Conservation (phyloP, 1,284 basidiomycete species). For the Rhodofomes roseus region DNA sequence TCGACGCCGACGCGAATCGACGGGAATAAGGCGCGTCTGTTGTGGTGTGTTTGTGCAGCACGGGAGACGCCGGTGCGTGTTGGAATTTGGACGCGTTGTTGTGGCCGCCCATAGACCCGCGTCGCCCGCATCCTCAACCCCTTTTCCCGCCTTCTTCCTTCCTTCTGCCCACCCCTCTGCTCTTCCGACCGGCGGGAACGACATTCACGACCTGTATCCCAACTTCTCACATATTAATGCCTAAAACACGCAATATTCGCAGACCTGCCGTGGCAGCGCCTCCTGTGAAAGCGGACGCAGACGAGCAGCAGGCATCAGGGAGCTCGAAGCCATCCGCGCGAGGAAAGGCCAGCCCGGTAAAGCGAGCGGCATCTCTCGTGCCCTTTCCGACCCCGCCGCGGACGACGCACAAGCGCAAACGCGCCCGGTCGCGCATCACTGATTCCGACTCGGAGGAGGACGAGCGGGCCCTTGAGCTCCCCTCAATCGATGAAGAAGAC, state of each 20-base stretch:
- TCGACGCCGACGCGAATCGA: no score
- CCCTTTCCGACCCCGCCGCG: slow-evolving; percentile 34
- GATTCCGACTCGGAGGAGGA: slow-evolving; percentile 33
- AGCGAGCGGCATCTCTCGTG: slow-evolving; percentile 22
- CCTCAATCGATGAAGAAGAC: slow-evolving; percentile 11
- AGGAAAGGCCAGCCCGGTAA: slow-evolving; percentile 5
- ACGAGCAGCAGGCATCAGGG: neutral
- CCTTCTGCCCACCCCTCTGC: neutral
- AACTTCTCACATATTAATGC: neutral
- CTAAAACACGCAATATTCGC: slow-evolving; percentile 2
- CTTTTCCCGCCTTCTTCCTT: neutral
- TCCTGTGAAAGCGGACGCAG: neutral
- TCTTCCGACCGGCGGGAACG: neutral
- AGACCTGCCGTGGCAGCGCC: neutral
- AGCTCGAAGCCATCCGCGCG: neutral
- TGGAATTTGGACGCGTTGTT: slow-evolving; percentile 1
- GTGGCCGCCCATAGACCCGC: neutral
- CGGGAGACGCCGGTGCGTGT: slow-evolving; percentile 3
- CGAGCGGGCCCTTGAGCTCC: slow-evolving; percentile 14
- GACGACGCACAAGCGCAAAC: slow-evolving; percentile 33
- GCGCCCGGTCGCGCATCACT: slow-evolving; percentile 28
- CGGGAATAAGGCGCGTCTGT: neutral
- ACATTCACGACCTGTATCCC: neutral
- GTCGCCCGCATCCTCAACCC: neutral
- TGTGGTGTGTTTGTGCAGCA: neutral